Conservation (phyloP, 805 yeast genomes). For the Metschnikowia baotianmanensis region DNA sequence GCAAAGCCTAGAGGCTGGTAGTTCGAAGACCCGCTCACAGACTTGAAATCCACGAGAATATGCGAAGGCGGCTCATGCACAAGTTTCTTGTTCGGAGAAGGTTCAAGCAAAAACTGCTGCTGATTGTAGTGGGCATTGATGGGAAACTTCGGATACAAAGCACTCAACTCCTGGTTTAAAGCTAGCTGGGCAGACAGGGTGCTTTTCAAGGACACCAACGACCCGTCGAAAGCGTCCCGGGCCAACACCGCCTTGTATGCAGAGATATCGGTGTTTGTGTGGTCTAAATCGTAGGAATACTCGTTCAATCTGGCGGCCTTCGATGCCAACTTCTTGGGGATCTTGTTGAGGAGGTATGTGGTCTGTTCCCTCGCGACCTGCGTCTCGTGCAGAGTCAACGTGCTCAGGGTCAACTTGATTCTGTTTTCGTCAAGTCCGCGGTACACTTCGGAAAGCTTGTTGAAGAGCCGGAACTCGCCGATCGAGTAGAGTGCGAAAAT, state of each 20-base stretch:
- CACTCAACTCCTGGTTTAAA: constrained; percentile 64
- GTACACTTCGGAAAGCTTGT: constrained; percentile 52
- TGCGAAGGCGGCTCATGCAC: constrained; percentile 56
- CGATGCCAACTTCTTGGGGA: constrained; percentile 57
- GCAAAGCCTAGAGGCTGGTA: constrained; percentile 64
- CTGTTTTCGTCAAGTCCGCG: constrained; percentile 57
- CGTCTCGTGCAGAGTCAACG: constrained; percentile 55
- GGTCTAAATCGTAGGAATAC: constrained; percentile 39
- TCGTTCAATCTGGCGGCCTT: constrained; percentile 39
- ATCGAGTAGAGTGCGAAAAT: constrained; percentile 68
- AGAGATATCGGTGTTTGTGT: constrained; percentile 46
- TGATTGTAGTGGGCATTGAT: constrained; percentile 33
- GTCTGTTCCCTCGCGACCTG: constrained; percentile 48
- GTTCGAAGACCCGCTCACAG: constrained; percentile 57
- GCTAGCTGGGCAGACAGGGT: constrained; percentile 60
- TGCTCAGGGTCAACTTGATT: constrained; percentile 47
- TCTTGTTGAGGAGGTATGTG: constrained; percentile 51
- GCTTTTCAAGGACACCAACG: constrained; percentile 42
- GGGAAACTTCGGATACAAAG: constrained; percentile 73
- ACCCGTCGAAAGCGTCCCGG: constrained; percentile 60
- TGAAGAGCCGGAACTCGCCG: constrained; percentile 64
- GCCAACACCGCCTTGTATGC: constrained; percentile 70
- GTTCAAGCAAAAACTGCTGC: constrained; percentile 37
- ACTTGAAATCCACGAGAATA: constrained; percentile 72
- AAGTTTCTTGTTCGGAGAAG: constrained; percentile 47